phyloP scores from a whole-genome alignment of 192 early-diverging fungal genomes.

The Backusella circina region DNA sequence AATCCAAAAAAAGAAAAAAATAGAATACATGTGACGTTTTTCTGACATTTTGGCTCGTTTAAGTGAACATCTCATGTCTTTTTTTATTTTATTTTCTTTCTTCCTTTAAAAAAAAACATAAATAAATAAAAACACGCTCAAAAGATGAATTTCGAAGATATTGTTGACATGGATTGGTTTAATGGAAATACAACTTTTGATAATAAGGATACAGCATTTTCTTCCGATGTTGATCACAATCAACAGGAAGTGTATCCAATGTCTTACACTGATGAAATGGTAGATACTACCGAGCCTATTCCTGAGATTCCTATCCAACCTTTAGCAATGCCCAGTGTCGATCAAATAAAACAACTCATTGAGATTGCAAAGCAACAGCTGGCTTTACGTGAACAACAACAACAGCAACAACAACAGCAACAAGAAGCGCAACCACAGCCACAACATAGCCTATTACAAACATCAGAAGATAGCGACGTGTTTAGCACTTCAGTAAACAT shows the following conservation, averaged over 20 bases:
- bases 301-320: neutral
- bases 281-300: neutral
- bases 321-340: slow-evolving; percentile 17
- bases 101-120: neutral
- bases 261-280: neutral
- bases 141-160: slow-evolving; percentile 12
- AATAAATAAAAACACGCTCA: neutral
- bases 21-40: slow-evolving; percentile 4
- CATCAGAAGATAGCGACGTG: neutral
- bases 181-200: slow-evolving; percentile 1
- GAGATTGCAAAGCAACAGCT: slow-evolving; percentile 33
- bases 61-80: neutral
- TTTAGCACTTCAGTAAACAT: neutral
- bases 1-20: neutral
- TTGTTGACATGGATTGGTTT: slow-evolving; percentile 13
- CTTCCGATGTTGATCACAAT: neutral
- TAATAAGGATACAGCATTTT: neutral
- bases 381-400: slow-evolving; percentile 29
- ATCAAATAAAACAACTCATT: slow-evolving; percentile 36
- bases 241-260: neutral
- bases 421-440: neutral
- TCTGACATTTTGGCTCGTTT: neutral
- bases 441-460: neutral
- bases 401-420: neutral
- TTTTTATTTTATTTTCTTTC: neutral